These are phyloP conservation scores for Neurospora cerealis DNA, from an alignment of 495 filamentous ascomycete genomes.

Conservation along the genomic window DNA sequence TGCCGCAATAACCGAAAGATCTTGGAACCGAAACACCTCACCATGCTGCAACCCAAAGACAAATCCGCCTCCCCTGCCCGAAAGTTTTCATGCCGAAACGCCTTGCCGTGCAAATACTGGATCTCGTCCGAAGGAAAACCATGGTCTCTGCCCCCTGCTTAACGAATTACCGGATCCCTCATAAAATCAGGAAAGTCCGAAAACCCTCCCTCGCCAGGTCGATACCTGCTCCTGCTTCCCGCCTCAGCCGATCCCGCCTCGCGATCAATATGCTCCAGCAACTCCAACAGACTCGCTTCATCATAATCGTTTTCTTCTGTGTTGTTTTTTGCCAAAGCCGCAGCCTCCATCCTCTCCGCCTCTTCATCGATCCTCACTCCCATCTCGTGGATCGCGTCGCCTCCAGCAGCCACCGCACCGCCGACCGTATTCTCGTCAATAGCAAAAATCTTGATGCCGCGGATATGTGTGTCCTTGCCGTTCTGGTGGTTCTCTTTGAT, in stretches of 20 bases:
- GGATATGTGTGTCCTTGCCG: conserved; percentile 95
- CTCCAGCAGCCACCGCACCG: background rate
- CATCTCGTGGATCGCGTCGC: conserved; percentile 2
- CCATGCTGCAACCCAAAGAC: no score
- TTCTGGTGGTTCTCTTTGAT: conserved; percentile 97
- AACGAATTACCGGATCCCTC: conserved; percentile 37
- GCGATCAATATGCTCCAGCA: conserved; percentile 14
- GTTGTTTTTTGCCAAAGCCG: conserved; percentile 5
- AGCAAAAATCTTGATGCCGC: conserved; percentile 86
- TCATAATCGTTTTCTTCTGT: conserved; percentile 6
- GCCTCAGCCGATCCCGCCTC: background rate
- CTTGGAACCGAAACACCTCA: no score
- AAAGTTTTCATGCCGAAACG: background rate
- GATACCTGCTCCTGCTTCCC: background rate
- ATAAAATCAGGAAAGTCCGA: conserved; percentile 30
- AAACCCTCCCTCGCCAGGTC: conserved; percentile 20
- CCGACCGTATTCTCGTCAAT: conserved; percentile 42
- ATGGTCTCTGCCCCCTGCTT: background rate
- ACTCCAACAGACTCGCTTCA: conserved; percentile 20
- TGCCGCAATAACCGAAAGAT: no score
- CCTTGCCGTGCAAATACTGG: background rate
- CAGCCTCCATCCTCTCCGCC: conserved; percentile 4
- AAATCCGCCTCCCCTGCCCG: background rate
- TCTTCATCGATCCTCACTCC: conserved; percentile 15
- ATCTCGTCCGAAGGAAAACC: background rate